A percentile compares a stretch with the other conserved stretches of the same genome.
phyloP scores from a whole-genome alignment of 2,329 filamentous ascomycete genomes.

The Claviceps digitariae region DNA sequence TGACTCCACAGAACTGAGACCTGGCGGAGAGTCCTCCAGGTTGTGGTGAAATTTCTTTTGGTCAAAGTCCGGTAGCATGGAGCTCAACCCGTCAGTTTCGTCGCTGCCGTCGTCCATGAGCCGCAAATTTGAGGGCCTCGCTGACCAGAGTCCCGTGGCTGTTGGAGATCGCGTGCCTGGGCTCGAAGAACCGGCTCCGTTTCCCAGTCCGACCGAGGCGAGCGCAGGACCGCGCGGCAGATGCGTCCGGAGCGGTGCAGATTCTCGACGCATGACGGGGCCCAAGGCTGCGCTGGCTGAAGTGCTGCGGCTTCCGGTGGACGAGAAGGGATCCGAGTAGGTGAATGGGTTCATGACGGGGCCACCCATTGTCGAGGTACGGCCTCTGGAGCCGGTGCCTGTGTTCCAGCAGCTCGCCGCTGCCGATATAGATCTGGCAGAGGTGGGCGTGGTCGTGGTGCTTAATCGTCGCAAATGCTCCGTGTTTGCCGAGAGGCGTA shows the following conservation, averaged over 20 bases:
- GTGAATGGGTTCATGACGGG: conserved; percentile 22
- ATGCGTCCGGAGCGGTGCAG: conserved; percentile 14
- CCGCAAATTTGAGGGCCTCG: conserved; percentile 26
- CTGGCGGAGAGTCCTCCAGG: not conserved
- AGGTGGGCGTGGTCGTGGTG: conserved; percentile 21
- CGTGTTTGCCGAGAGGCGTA: conserved; percentile 59
- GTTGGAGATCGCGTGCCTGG: conserved; percentile 12
- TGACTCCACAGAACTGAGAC: not conserved
- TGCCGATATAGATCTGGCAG: conserved; percentile 15
- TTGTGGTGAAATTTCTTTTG: conserved; percentile 19
- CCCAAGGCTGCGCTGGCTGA: conserved; percentile 27
- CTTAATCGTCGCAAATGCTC: conserved; percentile 48
- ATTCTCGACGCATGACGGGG: conserved; percentile 17
- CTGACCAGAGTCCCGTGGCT: conserved; percentile 20
- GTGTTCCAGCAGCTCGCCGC: conserved; percentile 17
- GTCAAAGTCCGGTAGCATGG: conserved; percentile 39
- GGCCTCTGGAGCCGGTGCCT: conserved; percentile 18
- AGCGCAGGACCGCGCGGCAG: conserved; percentile 9
- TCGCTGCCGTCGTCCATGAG: conserved; percentile 32
- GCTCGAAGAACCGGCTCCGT: conserved; percentile 7
- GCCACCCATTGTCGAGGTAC: conserved; percentile 17
- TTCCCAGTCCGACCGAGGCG: conserved; percentile 6
- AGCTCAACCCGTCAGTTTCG: conserved; percentile 34
- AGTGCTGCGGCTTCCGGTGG: conserved; percentile 27
- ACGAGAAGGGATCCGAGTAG: conserved; percentile 28